Evolutionary conservation across 2,329 filamentous ascomycete species (phyloP).

Genomic region (Cryphonectria nitschkei): DNA sequence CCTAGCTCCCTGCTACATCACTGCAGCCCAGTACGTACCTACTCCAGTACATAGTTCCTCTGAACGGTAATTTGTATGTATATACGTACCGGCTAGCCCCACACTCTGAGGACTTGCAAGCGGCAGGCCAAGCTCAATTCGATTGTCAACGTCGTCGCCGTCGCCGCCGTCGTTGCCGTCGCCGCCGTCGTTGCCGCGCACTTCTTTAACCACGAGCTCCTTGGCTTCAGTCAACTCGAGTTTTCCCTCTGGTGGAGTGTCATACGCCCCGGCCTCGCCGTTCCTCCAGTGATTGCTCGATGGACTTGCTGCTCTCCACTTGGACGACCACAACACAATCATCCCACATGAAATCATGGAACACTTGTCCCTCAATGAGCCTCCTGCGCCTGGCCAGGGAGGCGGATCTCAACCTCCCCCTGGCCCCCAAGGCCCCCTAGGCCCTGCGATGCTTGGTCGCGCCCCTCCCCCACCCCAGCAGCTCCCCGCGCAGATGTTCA

Average conservation of each 20-base stretch:
- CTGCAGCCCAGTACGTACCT: not conserved
- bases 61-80: not conserved
- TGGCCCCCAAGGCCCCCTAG: constrained; percentile 31
- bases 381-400: constrained; percentile 45
- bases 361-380: constrained; percentile 55
- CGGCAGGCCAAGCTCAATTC: constrained; percentile 10
- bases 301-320: constrained; percentile 24
- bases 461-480: constrained; percentile 35
- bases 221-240: not conserved
- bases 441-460: constrained; percentile 30
- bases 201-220: not conserved
- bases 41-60: not conserved
- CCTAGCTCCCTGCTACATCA: not conserved
- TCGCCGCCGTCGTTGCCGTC: constrained; percentile 4
- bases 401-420: constrained; percentile 33
- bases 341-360: constrained; percentile 51
- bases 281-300: constrained; percentile 13
- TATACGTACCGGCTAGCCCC: constrained; percentile 11
- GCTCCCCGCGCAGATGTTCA: constrained; percentile 94
- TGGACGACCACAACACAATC: constrained; percentile 18
- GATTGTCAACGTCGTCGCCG: constrained; percentile 9
- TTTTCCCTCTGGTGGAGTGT: constrained; percentile 5
- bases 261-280: not conserved
- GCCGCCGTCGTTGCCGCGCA: constrained; percentile 2
- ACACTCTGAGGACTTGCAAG: not conserved